Conservation (phyloP, 75 land plant genomes). For the Selaginella tamariscina region DNA sequence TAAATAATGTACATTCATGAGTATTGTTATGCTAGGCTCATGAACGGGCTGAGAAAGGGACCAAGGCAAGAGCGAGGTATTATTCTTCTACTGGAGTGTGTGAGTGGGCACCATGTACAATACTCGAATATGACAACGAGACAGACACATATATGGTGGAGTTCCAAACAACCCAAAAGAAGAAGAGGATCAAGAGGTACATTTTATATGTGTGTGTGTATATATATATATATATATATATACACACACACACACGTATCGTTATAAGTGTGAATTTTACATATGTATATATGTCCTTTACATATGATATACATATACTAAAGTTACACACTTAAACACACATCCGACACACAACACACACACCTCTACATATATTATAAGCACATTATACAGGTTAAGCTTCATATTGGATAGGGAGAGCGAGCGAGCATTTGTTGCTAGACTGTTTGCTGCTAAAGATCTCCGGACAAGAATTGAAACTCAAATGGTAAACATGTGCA, state of each 20-base stretch:
- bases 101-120: conserved; percentile 26
- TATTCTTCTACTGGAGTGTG: conserved; percentile 13
- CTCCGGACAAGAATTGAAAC: conserved; percentile 18
- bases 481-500: conserved; percentile 19
- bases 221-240: too few species aligned
- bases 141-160: conserved; percentile 20
- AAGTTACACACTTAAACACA: too few species aligned
- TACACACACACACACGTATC: too few species aligned
- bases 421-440: conserved; percentile 24
- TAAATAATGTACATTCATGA: too few species aligned
- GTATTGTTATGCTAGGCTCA: too few species aligned
- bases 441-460: conserved; percentile 17
- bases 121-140: conserved; percentile 17
- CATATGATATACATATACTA: too few species aligned
- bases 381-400: conserved; percentile 19
- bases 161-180: conserved; percentile 12
- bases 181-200: conserved; percentile 27
- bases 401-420: conserved; percentile 32
- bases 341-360: too few species aligned
- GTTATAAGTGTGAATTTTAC: too few species aligned
- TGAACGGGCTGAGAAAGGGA: conserved; percentile 21
- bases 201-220: not conserved
- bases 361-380: too few species aligned
- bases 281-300: too few species aligned
- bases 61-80: conserved; percentile 24